These are phyloP conservation scores for Xylariaceae sp. DNA, from an alignment of 2,329 filamentous ascomycete genomes.

Conservation along the genomic window DNA sequence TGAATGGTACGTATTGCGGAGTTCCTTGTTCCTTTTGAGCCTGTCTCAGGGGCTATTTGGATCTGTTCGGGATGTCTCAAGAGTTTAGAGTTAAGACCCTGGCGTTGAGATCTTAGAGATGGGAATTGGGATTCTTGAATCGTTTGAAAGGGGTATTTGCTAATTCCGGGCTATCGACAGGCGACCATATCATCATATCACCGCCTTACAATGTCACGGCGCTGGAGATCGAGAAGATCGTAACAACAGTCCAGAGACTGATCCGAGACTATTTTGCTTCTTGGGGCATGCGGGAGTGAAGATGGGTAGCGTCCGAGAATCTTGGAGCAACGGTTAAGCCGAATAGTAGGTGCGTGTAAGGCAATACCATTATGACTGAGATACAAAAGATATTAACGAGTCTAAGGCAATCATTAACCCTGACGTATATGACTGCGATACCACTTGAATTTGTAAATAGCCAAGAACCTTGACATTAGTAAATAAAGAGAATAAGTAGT, in stretches of 20 bases:
- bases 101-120: neutral
- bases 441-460: neutral
- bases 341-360: neutral
- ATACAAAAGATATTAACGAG: neutral
- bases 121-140: neutral
- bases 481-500: neutral
- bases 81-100: no score
- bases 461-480: neutral
- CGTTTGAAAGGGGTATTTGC: neutral
- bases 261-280: neutral
- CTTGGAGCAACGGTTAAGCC: neutral
- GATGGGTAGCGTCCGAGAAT: neutral
- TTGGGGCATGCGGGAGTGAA: neutral
- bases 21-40: neutral
- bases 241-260: neutral
- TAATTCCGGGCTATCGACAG: conserved; percentile 26
- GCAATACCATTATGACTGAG: neutral
- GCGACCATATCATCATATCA: conserved; percentile 56
- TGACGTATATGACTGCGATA: neutral
- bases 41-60: neutral
- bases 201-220: neutral
- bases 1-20: conserved; percentile 32
- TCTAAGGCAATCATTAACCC: neutral
- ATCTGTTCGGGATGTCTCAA: no score
- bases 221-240: neutral